A percentile compares a stretch with the other conserved stretches of the same genome.
phyloP scores from a whole-genome alignment of 139 green algal genomes.

The Marvania coccoides region DNA sequence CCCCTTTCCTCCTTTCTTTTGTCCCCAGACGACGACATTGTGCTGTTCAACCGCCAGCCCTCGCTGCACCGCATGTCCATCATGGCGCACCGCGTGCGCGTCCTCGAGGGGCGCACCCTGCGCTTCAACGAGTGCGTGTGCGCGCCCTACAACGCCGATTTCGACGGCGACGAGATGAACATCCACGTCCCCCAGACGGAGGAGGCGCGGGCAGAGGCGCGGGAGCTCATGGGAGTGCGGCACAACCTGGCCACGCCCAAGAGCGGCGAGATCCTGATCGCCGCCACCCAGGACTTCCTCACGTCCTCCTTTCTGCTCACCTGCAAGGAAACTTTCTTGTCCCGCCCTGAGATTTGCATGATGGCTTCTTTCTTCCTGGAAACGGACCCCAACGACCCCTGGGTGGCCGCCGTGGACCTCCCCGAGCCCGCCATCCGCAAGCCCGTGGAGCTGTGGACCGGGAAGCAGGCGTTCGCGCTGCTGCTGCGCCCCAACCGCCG shows the following conservation, averaged over 20 bases:
- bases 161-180: conserved; percentile 99
- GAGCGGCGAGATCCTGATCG: conserved; percentile 92
- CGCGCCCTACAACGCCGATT: conserved; percentile 98
- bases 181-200: conserved; percentile 95
- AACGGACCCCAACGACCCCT: background rate
- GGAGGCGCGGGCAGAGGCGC: conserved; percentile 89
- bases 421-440: conserved; percentile 68
- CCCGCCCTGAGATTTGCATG: conserved; percentile 58
- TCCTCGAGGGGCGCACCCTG: conserved; percentile 87
- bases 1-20: background rate
- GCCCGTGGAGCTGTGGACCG: conserved; percentile 93
- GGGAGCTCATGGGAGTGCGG: conserved; percentile 83
- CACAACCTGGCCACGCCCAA: conserved; percentile 95
- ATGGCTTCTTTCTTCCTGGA: conserved; percentile 59
- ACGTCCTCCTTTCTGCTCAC: conserved; percentile 91
- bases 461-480: conserved; percentile 92
- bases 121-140: conserved; percentile 98
- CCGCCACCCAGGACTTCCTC: conserved; percentile 96
- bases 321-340: conserved; percentile 69
- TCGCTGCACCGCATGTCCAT: conserved; percentile 95
- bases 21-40: conserved; percentile 79
- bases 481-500: conserved; percentile 66
- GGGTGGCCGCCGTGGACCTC: conserved; percentile 38
- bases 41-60: conserved; percentile 99
- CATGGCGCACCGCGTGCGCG: conserved; percentile 86